phyloP scores from a whole-genome alignment of 495 filamentous ascomycete species.

The Parathielavia appendiculata region DNA sequence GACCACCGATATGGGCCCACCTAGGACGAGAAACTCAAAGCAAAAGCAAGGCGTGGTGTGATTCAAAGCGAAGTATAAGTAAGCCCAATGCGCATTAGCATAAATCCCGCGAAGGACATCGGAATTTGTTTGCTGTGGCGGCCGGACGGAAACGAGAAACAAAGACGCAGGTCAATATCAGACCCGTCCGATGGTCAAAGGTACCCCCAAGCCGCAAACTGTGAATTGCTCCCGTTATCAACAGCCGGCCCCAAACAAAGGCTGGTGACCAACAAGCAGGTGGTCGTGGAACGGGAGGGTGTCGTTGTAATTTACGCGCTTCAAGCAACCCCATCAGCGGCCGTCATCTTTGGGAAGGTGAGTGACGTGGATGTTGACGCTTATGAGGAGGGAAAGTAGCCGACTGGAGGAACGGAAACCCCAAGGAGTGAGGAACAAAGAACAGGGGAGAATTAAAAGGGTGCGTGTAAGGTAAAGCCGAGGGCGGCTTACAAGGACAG shows the following conservation, averaged over 20 bases:
- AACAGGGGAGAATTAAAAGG: conserved; percentile 1
- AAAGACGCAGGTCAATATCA: conserved; percentile 12
- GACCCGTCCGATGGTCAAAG: conserved; percentile 16
- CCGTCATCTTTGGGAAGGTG: conserved; percentile 29
- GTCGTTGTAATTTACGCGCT: conserved; percentile 30
- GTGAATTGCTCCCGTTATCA: conserved; percentile 8
- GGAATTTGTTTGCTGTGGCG: conserved; percentile 2
- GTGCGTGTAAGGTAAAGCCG: conserved; percentile 6
- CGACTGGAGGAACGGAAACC: not conserved
- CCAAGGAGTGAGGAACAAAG: not conserved
- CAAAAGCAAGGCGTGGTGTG: conserved; percentile 16
- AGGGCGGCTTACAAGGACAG: conserved; percentile 19
- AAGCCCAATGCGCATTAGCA: conserved; percentile 9
- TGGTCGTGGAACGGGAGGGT: conserved; percentile 17
- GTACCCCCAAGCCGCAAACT: not conserved
- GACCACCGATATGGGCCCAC: conserved; percentile 12
- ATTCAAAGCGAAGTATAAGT: conserved; percentile 6
- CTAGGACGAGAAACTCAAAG: conserved; percentile 11
- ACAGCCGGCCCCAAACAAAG: not conserved
- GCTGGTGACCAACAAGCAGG: not conserved
- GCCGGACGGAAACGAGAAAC: conserved; percentile 11
- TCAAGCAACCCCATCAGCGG: conserved; percentile 27
- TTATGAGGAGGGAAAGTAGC: conserved; percentile 6
- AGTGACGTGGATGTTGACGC: conserved; percentile 19
- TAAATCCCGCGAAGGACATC: not conserved